Evolutionary conservation across 1,284 basidiomycete genomes (phyloP).

Genomic region (Sanghuangporus sanghuang): DNA sequence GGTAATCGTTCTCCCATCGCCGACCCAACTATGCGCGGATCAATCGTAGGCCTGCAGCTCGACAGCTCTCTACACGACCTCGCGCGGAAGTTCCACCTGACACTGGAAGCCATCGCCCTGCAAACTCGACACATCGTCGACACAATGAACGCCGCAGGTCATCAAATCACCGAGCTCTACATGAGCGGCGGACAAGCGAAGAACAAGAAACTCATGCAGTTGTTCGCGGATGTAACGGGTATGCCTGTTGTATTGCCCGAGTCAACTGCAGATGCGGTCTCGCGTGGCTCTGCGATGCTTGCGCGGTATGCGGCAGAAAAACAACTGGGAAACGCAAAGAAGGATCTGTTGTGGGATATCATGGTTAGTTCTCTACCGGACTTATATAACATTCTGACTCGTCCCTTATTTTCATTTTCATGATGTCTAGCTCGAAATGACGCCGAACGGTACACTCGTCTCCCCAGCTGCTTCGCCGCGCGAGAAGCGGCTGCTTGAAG

Average conservation of each 20-base stretch:
- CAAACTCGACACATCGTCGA: conserved; percentile 96
- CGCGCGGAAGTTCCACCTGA: conserved; percentile 86
- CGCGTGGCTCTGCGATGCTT: conserved; percentile 91
- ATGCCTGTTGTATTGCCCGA: conserved; percentile 84
- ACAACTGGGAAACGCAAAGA: conserved; percentile 31
- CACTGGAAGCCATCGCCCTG: conserved; percentile 91
- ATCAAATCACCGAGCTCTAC: conserved; percentile 83
- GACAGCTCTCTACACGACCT: conserved; percentile 79
- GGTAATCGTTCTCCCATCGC: conserved; percentile 96
- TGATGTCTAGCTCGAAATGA: conserved; percentile 76
- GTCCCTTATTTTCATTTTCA: not conserved
- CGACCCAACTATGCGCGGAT: conserved; percentile 89
- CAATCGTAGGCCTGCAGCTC: conserved; percentile 83
- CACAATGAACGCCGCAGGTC: conserved; percentile 84
- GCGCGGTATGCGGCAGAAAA: conserved; percentile 82
- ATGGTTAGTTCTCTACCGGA: conserved; percentile 57
- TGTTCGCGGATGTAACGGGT: conserved; percentile 82
- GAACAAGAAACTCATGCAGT: conserved; percentile 78
- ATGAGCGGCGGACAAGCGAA: conserved; percentile 92
- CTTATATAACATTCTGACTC: not conserved
- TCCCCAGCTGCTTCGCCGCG: conserved; percentile 55
- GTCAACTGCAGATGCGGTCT: conserved; percentile 79
- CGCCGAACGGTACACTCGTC: conserved; percentile 75
- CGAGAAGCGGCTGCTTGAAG: conserved; percentile 76
- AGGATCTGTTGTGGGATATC: conserved; percentile 80